A percentile compares a stretch with the other conserved stretches of the same genome.
These are phyloP conservation scores for Delphinella strobiligena DNA, from an alignment of 2,329 filamentous ascomycete genomes.

Conservation along the genomic window DNA sequence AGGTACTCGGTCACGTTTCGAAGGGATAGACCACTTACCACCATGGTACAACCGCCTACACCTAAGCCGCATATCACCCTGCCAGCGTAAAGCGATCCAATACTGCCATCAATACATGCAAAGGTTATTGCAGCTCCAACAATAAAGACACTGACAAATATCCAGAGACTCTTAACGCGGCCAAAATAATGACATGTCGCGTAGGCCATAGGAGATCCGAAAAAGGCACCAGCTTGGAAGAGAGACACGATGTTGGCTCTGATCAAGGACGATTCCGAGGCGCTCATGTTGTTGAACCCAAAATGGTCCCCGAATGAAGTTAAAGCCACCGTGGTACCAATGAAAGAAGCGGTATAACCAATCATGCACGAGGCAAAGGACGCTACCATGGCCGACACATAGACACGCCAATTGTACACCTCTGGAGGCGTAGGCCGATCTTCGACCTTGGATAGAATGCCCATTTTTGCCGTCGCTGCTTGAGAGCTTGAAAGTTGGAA, in stretches of 20 bases:
- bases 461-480: conserved; percentile 16
- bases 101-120: conserved; percentile 47
- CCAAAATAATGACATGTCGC: conserved; percentile 55
- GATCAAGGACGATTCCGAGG: conserved; percentile 41
- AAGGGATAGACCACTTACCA: conserved; percentile 19
- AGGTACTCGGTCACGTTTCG: not conserved
- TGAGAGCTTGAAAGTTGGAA: not conserved
- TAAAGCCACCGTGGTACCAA: conserved; percentile 62
- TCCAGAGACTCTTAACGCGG: conserved; percentile 50
- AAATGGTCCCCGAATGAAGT: conserved; percentile 61
- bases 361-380: conserved; percentile 49
- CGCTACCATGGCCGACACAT: conserved; percentile 41
- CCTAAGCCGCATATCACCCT: conserved; percentile 46
- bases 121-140: conserved; percentile 63
- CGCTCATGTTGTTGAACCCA: conserved; percentile 40
- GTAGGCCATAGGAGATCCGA: conserved; percentile 62
- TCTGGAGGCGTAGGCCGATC: conserved; percentile 41
- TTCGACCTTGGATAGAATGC: conserved; percentile 24
- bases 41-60: conserved; percentile 43
- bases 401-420: conserved; percentile 50
- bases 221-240: conserved; percentile 77
- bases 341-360: conserved; percentile 64
- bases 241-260: conserved; percentile 69
- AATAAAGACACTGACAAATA: conserved; percentile 53
- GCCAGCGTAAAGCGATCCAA: conserved; percentile 49